Conservation (phyloP, 345 rosid species). For the Sisymbrium altissimum region DNA sequence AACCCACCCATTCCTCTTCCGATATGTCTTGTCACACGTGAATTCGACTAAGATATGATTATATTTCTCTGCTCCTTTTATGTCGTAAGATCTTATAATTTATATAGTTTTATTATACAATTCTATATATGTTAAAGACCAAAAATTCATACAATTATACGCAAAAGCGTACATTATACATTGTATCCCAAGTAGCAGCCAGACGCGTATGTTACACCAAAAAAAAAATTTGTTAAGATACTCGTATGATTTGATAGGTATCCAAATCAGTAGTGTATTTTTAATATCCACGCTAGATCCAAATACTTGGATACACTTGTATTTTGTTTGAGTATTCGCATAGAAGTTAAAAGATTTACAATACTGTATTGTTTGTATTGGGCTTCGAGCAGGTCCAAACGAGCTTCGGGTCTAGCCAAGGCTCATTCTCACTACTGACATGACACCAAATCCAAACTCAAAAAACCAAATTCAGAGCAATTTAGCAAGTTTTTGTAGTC, state of each 20-base stretch:
- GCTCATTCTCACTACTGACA: not conserved
- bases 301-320: not conserved
- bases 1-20: not conserved
- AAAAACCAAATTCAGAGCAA: not conserved
- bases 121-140: too few species aligned
- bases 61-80: not conserved
- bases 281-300: not conserved
- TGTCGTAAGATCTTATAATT: not conserved
- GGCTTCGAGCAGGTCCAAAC: not conserved
- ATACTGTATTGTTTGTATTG: not conserved
- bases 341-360: not conserved
- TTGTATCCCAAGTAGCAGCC: not conserved
- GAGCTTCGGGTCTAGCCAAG: not conserved
- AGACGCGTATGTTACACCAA: not conserved
- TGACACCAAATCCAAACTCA: not conserved
- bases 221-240: not conserved
- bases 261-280: not conserved
- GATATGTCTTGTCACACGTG: slow-evolving; percentile 35
- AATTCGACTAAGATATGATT: not conserved
- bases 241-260: not conserved
- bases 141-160: too few species aligned
- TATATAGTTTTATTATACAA: not conserved
- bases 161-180: not conserved
- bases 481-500: too few species aligned
- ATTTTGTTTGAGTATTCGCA: too few species aligned